Conservation (phyloP, 108 stramenopile genomes). For the Nitzschia sp. region DNA sequence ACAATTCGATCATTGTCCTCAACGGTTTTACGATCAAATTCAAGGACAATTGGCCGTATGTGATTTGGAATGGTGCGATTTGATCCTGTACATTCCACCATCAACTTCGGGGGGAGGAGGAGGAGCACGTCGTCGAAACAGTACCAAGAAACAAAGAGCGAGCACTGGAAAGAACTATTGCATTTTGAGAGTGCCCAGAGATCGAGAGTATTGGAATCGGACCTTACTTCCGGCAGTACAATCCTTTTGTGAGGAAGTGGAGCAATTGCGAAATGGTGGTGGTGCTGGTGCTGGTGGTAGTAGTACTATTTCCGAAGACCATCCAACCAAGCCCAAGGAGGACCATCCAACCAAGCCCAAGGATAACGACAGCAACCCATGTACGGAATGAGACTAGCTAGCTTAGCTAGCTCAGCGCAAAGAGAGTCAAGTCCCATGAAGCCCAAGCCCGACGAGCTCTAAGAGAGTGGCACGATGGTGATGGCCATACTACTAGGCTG, state of each 20-base stretch:
- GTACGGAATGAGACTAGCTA: no score
- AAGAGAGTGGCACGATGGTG: no score
- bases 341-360: no score
- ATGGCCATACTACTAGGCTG: no score
- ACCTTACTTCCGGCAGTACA: slow-evolving; percentile 21
- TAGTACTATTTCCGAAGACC: no score
- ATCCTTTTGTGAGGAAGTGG: slow-evolving; percentile 28
- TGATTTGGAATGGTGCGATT: slow-evolving; percentile 43
- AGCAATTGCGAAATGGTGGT: slow-evolving; percentile 1
- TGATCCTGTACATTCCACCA: slow-evolving; percentile 39
- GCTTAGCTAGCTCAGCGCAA: no score
- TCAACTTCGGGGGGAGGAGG: neutral
- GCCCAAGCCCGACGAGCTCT: no score
- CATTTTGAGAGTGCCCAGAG: slow-evolving; percentile 33
- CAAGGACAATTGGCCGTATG: slow-evolving; percentile 44
- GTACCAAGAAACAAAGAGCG: neutral
- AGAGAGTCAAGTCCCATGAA: no score
- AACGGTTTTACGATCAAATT: slow-evolving; percentile 42
- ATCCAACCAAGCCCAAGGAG: no score
- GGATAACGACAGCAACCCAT: no score
- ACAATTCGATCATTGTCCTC: slow-evolving; percentile 29
- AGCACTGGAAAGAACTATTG: slow-evolving; percentile 22
- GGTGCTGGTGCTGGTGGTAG: no score
- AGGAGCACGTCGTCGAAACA: no score
- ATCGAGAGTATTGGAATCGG: slow-evolving; percentile 33